These are phyloP conservation scores for Cadophora malorum DNA, from an alignment of 2,329 filamentous ascomycete genomes.

Conservation along the genomic window DNA sequence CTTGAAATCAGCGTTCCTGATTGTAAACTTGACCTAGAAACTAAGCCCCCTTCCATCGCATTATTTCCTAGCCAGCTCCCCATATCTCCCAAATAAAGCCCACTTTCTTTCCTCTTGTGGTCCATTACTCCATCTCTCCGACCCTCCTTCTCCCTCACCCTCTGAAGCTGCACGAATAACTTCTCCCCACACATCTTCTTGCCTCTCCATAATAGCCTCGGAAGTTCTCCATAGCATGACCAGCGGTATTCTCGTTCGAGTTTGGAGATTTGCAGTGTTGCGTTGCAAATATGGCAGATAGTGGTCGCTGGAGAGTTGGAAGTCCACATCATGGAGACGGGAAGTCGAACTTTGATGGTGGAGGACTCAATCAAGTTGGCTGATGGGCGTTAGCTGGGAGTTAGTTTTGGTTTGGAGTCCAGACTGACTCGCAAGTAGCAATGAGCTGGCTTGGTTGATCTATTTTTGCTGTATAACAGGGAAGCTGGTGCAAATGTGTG, in stretches of 20 bases:
- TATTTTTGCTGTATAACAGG: no score
- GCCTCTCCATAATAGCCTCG: neutral
- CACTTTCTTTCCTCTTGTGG: neutral
- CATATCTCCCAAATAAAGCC: neutral
- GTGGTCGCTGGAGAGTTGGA: neutral
- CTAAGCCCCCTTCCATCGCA: no score
- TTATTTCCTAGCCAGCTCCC: neutral
- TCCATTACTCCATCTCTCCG: neutral
- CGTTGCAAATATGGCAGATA: neutral
- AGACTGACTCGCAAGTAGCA: no score
- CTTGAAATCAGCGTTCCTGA: no score
- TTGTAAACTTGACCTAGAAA: no score
- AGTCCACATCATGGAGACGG: neutral
- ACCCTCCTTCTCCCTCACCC: neutral
- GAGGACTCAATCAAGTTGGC: no score
- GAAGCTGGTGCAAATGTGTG: no score
- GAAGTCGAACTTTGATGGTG: no score
- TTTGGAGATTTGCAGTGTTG: neutral
- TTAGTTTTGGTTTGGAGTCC: no score
- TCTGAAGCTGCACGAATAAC: neutral
- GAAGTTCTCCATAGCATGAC: neutral
- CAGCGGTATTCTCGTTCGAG: neutral
- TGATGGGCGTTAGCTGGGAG: no score
- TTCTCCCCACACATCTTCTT: neutral
- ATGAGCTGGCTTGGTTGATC: no score